Percentiles rank a stretch among this genome's conserved stretches.
These are phyloP conservation scores for Pythium pyrilobum DNA, from an alignment of 352 stramenopile genomes.

Conservation along the genomic window DNA sequence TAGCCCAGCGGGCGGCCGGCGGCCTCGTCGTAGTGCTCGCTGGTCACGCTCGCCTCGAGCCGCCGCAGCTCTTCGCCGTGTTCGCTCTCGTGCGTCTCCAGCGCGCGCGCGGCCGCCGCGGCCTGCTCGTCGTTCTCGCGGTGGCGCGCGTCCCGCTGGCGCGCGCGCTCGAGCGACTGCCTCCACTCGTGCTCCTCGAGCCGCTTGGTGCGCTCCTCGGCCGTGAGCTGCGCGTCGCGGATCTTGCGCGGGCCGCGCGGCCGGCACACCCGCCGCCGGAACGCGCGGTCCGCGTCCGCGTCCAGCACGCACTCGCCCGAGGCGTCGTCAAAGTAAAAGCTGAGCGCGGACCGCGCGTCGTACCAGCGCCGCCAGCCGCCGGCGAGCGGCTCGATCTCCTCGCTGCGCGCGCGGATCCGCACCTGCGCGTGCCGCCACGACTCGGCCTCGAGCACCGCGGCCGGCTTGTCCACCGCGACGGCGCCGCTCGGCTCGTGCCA, in stretches of 20 bases:
- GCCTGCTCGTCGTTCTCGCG: constrained; percentile 19
- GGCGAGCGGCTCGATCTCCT: constrained; percentile 48
- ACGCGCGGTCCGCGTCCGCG: constrained; percentile 30
- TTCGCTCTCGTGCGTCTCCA: constrained; percentile 17
- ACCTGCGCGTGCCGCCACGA: constrained; percentile 48
- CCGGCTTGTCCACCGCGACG: constrained; percentile 50
- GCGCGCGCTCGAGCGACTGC: constrained; percentile 39
- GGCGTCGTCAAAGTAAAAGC: constrained; percentile 62
- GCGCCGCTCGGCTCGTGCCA: constrained; percentile 23
- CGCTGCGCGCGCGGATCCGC: constrained; percentile 44
- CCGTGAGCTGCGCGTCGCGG: constrained; percentile 16
- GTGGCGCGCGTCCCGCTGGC: constrained; percentile 29
- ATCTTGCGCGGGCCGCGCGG: constrained; percentile 5
- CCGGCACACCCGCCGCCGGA: constrained; percentile 28
- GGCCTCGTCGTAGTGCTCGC: constrained; percentile 40
- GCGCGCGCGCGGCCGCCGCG: constrained; percentile 11
- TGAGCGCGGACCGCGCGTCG: constrained; percentile 42
- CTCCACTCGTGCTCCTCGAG: constrained; percentile 69
- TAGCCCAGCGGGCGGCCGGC: constrained; percentile 43
- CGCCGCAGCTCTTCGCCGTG: constrained; percentile 32
- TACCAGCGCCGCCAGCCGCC: constrained; percentile 56
- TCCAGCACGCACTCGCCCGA: constrained; percentile 65
- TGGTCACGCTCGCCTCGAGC: constrained; percentile 48
- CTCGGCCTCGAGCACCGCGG: constrained; percentile 42
- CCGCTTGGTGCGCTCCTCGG: constrained; percentile 17